Conservation (phyloP, 768 basidiomycete species). For the Mycena crocata region DNA sequence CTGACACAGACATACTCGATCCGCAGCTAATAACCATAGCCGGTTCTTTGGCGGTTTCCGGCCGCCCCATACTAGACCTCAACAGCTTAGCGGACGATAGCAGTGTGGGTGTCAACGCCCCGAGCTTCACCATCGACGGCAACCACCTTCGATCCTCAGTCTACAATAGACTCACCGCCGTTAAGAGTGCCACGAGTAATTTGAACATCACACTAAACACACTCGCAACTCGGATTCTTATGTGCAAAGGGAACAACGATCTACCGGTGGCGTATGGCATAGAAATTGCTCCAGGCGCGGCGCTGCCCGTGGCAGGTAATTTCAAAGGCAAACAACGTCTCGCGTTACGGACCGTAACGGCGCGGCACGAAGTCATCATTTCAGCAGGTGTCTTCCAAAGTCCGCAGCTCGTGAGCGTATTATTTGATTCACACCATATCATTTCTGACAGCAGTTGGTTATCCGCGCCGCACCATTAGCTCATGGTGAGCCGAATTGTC, state of each 20-base stretch:
- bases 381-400: conserved; percentile 38
- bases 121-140: conserved; percentile 38
- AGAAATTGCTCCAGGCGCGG: conserved; percentile 30
- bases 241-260: conserved; percentile 28
- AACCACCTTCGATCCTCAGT: conserved; percentile 41
- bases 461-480: conserved; percentile 7
- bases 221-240: conserved; percentile 26
- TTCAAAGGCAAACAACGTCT: conserved; percentile 32
- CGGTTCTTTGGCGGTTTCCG: conserved; percentile 29
- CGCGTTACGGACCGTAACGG: conserved; percentile 22
- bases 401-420: conserved; percentile 32
- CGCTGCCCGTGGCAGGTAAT: conserved; percentile 29
- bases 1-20: conserved; percentile 27
- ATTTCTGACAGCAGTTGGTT: neutral
- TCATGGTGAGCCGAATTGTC: conserved; percentile 16
- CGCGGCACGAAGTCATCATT: conserved; percentile 34
- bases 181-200: too few relatives aligned
- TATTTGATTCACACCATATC: neutral
- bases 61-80: conserved; percentile 34
- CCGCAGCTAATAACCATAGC: conserved; percentile 35
- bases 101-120: conserved; percentile 32
- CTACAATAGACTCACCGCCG: conserved; percentile 39
- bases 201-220: conserved; percentile 28
- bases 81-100: conserved; percentile 36
- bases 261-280: conserved; percentile 33